Percentiles rank a stretch among this genome's conserved stretches.
phyloP scores from a whole-genome alignment of 225 moss, liverwort and hornwort genomes.

The Neckera pumila region DNA sequence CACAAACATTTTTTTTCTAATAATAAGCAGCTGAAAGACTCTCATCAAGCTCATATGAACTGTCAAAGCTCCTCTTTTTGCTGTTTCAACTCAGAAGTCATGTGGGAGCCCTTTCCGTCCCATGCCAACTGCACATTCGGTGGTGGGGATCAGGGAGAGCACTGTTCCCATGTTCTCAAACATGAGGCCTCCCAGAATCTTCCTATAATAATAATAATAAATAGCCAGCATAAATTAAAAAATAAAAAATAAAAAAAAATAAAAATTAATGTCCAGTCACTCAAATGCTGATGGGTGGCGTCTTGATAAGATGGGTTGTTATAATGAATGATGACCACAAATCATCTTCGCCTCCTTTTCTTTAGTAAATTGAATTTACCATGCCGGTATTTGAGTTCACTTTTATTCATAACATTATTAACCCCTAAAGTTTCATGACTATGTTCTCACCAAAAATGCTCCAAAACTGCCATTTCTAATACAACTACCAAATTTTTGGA shows the following conservation, averaged over 20 bases:
- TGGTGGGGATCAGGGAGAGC: background rate
- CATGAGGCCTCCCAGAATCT: background rate
- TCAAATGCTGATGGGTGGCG: background rate
- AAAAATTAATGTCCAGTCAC: background rate
- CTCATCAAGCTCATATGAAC: background rate
- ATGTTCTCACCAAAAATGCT: too few relatives aligned
- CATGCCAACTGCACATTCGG: background rate
- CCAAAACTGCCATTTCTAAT: too few relatives aligned
- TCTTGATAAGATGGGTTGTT: background rate
- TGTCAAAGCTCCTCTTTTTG: background rate
- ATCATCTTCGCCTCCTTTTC: background rate
- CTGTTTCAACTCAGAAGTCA: background rate
- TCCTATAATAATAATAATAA: too few relatives aligned
- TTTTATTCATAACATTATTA: background rate
- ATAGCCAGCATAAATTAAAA: background rate
- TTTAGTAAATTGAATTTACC: background rate
- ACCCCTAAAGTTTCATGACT: too few relatives aligned
- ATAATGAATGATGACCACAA: background rate
- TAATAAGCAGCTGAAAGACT: background rate
- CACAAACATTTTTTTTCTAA: too few relatives aligned
- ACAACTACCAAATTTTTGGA: too few relatives aligned
- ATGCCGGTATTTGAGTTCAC: background rate
- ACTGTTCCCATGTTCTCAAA: background rate
- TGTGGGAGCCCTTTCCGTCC: background rate
- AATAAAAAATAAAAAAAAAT: too few relatives aligned